A percentile compares a stretch with the other conserved stretches of the same genome.
phyloP scores from a whole-genome alignment of 768 basidiomycete species.

The Gymnopilus dilepis region DNA sequence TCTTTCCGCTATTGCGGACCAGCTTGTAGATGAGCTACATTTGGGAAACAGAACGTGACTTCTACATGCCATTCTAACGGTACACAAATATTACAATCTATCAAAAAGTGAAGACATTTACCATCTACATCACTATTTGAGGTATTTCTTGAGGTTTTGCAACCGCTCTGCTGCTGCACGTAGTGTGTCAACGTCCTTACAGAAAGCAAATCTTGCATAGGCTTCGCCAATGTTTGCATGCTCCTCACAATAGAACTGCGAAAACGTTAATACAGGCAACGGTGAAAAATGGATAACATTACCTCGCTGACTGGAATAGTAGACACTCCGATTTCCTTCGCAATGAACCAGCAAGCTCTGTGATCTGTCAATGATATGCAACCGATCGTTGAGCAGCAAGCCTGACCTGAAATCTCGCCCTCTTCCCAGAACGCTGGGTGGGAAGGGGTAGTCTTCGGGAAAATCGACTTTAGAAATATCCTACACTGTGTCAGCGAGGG shows the following conservation, averaged over 20 bases:
- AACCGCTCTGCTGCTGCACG: slow-evolving; percentile 83
- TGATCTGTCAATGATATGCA: background rate
- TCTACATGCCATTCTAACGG: background rate
- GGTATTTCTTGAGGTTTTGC: slow-evolving; percentile 71
- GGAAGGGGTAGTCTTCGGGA: slow-evolving; percentile 87
- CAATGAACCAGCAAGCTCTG: slow-evolving; percentile 96
- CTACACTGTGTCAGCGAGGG: slow-evolving; percentile 30
- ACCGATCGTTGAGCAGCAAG: background rate
- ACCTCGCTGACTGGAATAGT: slow-evolving; percentile 96
- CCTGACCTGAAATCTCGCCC: slow-evolving; percentile 85
- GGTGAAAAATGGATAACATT: slow-evolving; percentile 28
- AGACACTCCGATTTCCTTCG: slow-evolving; percentile 87
- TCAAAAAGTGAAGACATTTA: background rate
- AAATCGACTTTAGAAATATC: slow-evolving; percentile 80
- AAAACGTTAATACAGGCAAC: slow-evolving; percentile 10
- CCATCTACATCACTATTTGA: slow-evolving; percentile 27
- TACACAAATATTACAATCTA: background rate
- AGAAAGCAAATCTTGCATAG: slow-evolving; percentile 91
- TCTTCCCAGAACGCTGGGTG: slow-evolving; percentile 71
- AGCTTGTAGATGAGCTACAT: slow-evolving; percentile 34
- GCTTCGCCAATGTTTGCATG: slow-evolving; percentile 87
- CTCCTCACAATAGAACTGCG: slow-evolving; percentile 89
- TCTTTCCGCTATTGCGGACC: slow-evolving; percentile 76
- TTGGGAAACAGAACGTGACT: background rate
- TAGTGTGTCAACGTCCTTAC: slow-evolving; percentile 92